These are phyloP conservation scores for Fusarium sp. DNA, from an alignment of 2,329 filamentous ascomycete genomes.

Conservation along the genomic window DNA sequence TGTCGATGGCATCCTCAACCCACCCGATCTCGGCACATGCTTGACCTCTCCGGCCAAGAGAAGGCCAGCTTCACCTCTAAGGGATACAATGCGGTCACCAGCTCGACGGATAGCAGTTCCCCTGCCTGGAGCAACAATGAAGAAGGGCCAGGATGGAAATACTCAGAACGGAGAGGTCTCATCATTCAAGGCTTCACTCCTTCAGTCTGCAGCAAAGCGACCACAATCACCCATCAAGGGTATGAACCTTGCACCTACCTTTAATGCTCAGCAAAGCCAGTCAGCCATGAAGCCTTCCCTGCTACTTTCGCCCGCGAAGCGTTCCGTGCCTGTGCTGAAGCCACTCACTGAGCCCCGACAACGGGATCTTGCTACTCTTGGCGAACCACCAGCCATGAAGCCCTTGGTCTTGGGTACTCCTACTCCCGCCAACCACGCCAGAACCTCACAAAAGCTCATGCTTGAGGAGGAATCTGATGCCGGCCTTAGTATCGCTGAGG, in stretches of 20 bases:
- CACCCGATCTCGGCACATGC: slow-evolving; percentile 53
- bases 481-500: slow-evolving; percentile 39
- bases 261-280: slow-evolving; percentile 46
- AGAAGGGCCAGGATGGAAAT: slow-evolving; percentile 27
- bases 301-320: slow-evolving; percentile 65
- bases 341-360: slow-evolving; percentile 47
- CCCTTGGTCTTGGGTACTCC: slow-evolving; percentile 51
- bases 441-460: slow-evolving; percentile 54
- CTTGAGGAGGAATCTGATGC: slow-evolving; percentile 48
- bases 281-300: slow-evolving; percentile 60
- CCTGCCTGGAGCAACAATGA: slow-evolving; percentile 51
- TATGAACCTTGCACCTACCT: slow-evolving; percentile 45
- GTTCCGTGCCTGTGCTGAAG: slow-evolving; percentile 52
- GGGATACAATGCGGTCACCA: slow-evolving; percentile 68
- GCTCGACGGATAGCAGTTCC: slow-evolving; percentile 58
- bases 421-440: slow-evolving; percentile 38
- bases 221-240: slow-evolving; percentile 59
- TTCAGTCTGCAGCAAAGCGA: slow-evolving; percentile 66
- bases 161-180: slow-evolving; percentile 40
- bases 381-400: slow-evolving; percentile 52
- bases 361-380: slow-evolving; percentile 33
- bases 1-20: slow-evolving; percentile 48
- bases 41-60: slow-evolving; percentile 69
- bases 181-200: slow-evolving; percentile 58
- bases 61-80: slow-evolving; percentile 63